phyloP scores from a whole-genome alignment of 2,329 filamentous ascomycete species.

The Colletotrichum camelliae region DNA sequence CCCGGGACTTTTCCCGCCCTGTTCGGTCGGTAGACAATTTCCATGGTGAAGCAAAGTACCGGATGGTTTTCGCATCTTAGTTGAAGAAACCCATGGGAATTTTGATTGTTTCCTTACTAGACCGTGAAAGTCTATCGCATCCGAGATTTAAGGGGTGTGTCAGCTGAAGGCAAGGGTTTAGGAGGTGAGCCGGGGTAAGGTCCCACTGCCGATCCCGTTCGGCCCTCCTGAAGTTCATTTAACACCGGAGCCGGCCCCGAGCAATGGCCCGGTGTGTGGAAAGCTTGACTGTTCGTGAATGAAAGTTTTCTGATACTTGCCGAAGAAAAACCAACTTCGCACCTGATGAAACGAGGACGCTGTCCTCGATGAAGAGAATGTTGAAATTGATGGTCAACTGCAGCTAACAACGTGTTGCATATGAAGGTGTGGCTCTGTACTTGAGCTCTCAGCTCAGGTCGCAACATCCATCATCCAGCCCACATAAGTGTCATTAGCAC shows the following conservation, averaged over 20 bases:
- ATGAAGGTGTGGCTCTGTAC: neutral
- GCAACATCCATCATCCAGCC: no score
- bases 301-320: accelerated
- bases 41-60: neutral
- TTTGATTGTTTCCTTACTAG: neutral
- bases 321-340: accelerated
- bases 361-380: neutral
- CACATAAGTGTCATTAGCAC: no score
- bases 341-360: accelerated
- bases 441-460: no score
- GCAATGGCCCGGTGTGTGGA: neutral
- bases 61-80: neutral
- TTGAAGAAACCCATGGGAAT: neutral
- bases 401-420: neutral
- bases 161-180: neutral
- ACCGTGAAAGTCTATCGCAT: neutral
- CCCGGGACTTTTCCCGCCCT: neutral
- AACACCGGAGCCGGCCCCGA: neutral
- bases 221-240: neutral
- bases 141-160: slow-evolving; percentile 11
- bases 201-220: neutral
- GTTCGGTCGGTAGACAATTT: neutral
- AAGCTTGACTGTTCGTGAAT: neutral
- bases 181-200: neutral
- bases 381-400: accelerated